Evolutionary conservation across 1,139 yeast genomes (phyloP).

Genomic region (Hemisphaericaspora xylofermentans): DNA sequence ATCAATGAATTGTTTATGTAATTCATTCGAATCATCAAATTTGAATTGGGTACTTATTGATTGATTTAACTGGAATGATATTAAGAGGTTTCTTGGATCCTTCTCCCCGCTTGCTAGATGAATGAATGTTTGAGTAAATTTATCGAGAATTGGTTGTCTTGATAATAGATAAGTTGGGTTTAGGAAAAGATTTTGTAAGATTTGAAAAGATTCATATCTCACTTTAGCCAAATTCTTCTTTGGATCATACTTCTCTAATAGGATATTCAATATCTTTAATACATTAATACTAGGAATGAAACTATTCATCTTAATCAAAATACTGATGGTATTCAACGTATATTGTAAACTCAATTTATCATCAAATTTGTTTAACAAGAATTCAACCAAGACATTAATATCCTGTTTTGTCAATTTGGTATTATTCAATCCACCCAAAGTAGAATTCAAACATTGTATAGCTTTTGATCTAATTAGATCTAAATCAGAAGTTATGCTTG

Average conservation of each 20-base stretch:
- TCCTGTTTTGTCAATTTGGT: constrained; percentile 58
- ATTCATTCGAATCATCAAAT: constrained; percentile 39
- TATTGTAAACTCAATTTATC: constrained; percentile 58
- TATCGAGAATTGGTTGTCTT: constrained; percentile 25
- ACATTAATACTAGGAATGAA: constrained; percentile 31
- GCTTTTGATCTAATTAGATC: constrained; percentile 53
- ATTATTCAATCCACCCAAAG: constrained; percentile 38
- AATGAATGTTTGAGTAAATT: constrained; percentile 56
- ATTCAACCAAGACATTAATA: constrained; percentile 62
- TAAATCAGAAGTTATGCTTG: constrained; percentile 66
- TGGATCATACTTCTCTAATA: constrained; percentile 56
- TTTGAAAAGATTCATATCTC: constrained; percentile 58
- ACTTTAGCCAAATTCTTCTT: constrained; percentile 63
- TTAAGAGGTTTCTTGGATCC: constrained; percentile 82
- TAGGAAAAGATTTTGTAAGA: constrained; percentile 31
- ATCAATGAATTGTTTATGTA: constrained; percentile 31
- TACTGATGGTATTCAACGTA: constrained; percentile 55
- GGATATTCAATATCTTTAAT: constrained; percentile 36
- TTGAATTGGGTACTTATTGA: constrained; percentile 47
- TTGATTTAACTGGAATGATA: constrained; percentile 62
- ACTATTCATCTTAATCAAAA: constrained; percentile 49
- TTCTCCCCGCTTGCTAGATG: constrained; percentile 84
- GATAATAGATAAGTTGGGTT: constrained; percentile 18
- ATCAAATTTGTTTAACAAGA: constrained; percentile 62
- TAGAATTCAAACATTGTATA: constrained; percentile 56